Evolutionary conservation across 73 alveolate genomes (phyloP).

Genomic region (Breviolum minutum): DNA sequence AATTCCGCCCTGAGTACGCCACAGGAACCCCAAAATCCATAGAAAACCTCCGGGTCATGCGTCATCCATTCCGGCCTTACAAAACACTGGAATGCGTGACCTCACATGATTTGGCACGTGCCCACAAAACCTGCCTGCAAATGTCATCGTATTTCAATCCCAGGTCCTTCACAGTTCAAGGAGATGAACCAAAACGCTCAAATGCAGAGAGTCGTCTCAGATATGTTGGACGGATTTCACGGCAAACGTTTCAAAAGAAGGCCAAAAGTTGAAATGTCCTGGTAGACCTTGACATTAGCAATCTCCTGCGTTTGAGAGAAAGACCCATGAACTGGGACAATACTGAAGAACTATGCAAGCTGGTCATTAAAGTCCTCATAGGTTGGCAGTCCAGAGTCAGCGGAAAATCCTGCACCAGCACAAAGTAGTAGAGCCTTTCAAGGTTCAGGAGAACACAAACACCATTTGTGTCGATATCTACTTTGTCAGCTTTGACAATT

Average conservation of each 20-base stretch:
- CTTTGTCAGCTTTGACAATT: not conserved
- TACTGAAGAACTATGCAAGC: no score
- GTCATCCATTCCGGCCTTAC: constrained; percentile 71
- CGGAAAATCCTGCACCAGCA: constrained; percentile 77
- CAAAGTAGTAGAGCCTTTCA: constrained; percentile 49
- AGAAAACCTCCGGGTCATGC: constrained; percentile 88
- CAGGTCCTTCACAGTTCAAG: not conserved
- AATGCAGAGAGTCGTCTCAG: no score
- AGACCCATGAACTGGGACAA: no score
- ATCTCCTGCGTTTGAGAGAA: constrained; percentile 14
- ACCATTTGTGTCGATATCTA: not conserved
- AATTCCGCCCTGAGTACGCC: not conserved
- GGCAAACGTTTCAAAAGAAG: not conserved
- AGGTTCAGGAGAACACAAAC: not conserved
- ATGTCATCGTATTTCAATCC: constrained; percentile 49
- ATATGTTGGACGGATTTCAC: no score
- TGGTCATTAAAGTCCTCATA: constrained; percentile 9
- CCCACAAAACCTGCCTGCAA: constrained; percentile 2
- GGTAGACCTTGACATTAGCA: constrained; percentile 55
- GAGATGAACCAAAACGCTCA: not conserved
- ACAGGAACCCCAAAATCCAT: constrained; percentile 90
- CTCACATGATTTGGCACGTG: not conserved
- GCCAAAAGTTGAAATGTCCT: not conserved
- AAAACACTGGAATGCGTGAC: not conserved
- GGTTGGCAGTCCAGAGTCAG: constrained; percentile 63